Base-by-base conservation (phyloP, 2,329 filamentous ascomycete genomes). In the Dendryphion nanum region DNA sequence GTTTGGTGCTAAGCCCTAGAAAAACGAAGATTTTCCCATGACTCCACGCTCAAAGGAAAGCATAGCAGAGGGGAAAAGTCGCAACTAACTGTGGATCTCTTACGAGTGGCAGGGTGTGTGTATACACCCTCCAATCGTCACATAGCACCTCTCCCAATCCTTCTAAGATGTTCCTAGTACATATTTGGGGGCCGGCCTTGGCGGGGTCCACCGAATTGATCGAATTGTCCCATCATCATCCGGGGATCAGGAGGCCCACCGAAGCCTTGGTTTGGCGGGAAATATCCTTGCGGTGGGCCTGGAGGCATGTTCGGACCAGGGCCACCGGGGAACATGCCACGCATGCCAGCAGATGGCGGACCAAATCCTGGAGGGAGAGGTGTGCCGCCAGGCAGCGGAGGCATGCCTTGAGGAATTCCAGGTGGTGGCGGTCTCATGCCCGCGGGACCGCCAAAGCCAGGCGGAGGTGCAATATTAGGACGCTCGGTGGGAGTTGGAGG, bases 351-450 rank as follows among this genome's bases (percentile, higher is more conserved):
- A n/a, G 29, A 17, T 15, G 56, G 56, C 20, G 57, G 51, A 12
- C 53, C 48, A 34, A 65, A 60, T 18, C 63, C 62, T 40, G 59
- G 59, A 21, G 63, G 64, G 31, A 67, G 51, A 5, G 64, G 64
- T 5, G 64, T 66, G 6, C 61, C 62, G 14, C 57, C 58, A 18
- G 63, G 65, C 41, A 64, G 63, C 12, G 58, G 57, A 41, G 20
- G 38, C 12, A 18, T 31, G 18, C 26, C 17, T 39, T 51, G 51
- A 12, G 47, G 47, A 33, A 47, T 55, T 18, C 63, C 51, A 18
- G 59, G 59, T 14, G 62, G 62, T n/a, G 61, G 62, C 37, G 63
- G 58, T 20, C 61, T 57, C 58, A 64, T 64, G 2, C 29, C 44
- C 14, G 30, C 37, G 5, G 59, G 55, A 4, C 52, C 57, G 30